Evolutionary conservation across 805 yeast species (phyloP).

Genomic region (Yamadazyma kitorensis): DNA sequence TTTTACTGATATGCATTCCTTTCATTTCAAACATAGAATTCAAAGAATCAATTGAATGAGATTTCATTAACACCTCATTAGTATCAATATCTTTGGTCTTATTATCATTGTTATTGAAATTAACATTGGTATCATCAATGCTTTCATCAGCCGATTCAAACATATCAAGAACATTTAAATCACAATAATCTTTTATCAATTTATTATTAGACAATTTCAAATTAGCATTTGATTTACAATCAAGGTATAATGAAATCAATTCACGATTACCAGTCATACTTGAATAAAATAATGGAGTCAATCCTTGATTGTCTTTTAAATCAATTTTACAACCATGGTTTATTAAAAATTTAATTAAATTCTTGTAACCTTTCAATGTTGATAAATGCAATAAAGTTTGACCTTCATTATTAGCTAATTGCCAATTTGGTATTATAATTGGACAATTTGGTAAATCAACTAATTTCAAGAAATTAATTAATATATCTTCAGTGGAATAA

Average conservation of each 20-base stretch:
- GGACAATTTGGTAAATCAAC: slow-evolving; percentile 67
- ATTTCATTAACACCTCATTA: slow-evolving; percentile 24
- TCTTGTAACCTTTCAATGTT: slow-evolving; percentile 65
- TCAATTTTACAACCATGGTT: slow-evolving; percentile 68
- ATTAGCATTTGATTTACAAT: slow-evolving; percentile 59
- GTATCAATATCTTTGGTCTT: slow-evolving; percentile 9
- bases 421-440: slow-evolving; percentile 67
- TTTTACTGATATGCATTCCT: slow-evolving; percentile 40
- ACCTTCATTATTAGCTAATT: slow-evolving; percentile 76
- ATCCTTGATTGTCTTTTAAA: slow-evolving; percentile 73
- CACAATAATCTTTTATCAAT: slow-evolving; percentile 40
- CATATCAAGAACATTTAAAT: slow-evolving; percentile 42
- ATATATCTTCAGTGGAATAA: slow-evolving; percentile 47
- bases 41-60: slow-evolving; percentile 37
- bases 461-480: slow-evolving; percentile 51
- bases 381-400: slow-evolving; percentile 89
- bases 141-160: slow-evolving; percentile 28
- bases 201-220: slow-evolving; percentile 51
- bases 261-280: slow-evolving; percentile 70
- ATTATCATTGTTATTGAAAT: too few species aligned
- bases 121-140: slow-evolving; percentile 9
- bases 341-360: slow-evolving; percentile 61
- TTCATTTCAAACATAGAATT: slow-evolving; percentile 39
- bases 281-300: slow-evolving; percentile 87
- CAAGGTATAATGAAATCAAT: slow-evolving; percentile 58